Percentiles rank a stretch among this genome's conserved stretches.
Conservation (phyloP, 768 basidiomycete genomes). For the Pulveroboletus sp. region DNA sequence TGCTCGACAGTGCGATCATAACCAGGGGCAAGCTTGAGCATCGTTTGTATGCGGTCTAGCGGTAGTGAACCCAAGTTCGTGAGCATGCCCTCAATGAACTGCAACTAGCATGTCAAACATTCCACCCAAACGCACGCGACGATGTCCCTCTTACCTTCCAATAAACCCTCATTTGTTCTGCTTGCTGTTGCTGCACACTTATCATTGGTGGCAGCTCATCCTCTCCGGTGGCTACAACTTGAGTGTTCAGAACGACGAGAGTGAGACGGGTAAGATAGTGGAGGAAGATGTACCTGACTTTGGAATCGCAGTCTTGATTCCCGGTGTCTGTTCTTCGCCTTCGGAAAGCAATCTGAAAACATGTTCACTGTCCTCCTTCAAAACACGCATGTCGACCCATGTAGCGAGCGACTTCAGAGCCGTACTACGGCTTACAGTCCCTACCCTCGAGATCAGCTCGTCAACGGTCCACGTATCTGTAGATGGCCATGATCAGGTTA, state of each 20-base stretch:
- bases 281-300: slow-evolving; percentile 29
- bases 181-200: slow-evolving; percentile 67
- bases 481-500: neutral
- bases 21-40: slow-evolving; percentile 79
- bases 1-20: slow-evolving; percentile 81
- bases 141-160: slow-evolving; percentile 61
- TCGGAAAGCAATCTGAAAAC: slow-evolving; percentile 63
- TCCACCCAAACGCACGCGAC: neutral
- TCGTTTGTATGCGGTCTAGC: slow-evolving; percentile 79
- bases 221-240: slow-evolving; percentile 32
- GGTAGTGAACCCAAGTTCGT: slow-evolving; percentile 76
- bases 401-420: slow-evolving; percentile 72
- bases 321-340: slow-evolving; percentile 42
- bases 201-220: slow-evolving; percentile 47
- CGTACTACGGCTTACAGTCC: slow-evolving; percentile 56
- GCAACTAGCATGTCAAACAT: slow-evolving; percentile 2
- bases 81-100: slow-evolving; percentile 92
- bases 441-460: slow-evolving; percentile 60
- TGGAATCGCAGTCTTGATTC: slow-evolving; percentile 15
- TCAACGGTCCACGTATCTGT: slow-evolving; percentile 68
- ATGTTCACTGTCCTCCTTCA: slow-evolving; percentile 62
- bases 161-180: slow-evolving; percentile 80
- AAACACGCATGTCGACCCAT: slow-evolving; percentile 79
- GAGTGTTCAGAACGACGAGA: neutral
- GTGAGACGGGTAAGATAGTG: neutral